A percentile compares a stretch with the other conserved stretches of the same genome.
Conservation (phyloP, 169 alveolate genomes). For the Cyclospora cayetanensis region DNA sequence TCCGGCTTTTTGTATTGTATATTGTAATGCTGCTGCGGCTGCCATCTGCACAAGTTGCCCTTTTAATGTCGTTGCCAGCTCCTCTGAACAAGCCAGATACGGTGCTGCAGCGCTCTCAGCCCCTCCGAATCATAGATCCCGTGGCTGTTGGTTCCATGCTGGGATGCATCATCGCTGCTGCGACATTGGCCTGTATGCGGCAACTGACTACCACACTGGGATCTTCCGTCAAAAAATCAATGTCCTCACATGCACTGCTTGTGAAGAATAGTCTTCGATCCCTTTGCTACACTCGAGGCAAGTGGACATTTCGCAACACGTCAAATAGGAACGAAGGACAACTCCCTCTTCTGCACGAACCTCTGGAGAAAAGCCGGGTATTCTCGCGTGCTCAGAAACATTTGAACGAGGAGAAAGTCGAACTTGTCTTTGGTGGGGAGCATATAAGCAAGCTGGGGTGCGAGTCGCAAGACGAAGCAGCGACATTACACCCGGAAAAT, state of each 20-base stretch:
- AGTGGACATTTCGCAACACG: constrained; percentile 26
- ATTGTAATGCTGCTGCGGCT: constrained; percentile 53
- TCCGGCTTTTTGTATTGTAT: constrained; percentile 42
- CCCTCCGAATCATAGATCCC: constrained; percentile 47
- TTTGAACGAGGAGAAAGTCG: no score
- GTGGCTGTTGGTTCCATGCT: constrained; percentile 64
- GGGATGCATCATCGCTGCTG: constrained; percentile 54
- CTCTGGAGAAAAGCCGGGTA: no score
- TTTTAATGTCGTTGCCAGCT: constrained; percentile 38
- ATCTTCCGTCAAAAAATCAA: not conserved
- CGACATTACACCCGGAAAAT: no score
- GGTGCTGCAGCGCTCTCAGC: constrained; percentile 64
- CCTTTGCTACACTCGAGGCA: constrained; percentile 19
- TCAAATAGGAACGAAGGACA: no score
- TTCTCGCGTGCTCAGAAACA: no score
- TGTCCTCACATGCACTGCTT: not conserved
- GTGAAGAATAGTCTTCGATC: not conserved
- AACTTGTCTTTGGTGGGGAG: no score
- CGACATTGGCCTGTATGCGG: not conserved
- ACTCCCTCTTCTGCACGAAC: no score
- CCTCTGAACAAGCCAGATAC: constrained; percentile 48
- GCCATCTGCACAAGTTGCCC: constrained; percentile 55
- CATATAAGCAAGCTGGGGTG: no score
- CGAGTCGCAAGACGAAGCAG: no score
- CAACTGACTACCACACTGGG: not conserved